Conservation (phyloP, 2,329 filamentous ascomycete genomes). For the Epichloe amarillans region DNA sequence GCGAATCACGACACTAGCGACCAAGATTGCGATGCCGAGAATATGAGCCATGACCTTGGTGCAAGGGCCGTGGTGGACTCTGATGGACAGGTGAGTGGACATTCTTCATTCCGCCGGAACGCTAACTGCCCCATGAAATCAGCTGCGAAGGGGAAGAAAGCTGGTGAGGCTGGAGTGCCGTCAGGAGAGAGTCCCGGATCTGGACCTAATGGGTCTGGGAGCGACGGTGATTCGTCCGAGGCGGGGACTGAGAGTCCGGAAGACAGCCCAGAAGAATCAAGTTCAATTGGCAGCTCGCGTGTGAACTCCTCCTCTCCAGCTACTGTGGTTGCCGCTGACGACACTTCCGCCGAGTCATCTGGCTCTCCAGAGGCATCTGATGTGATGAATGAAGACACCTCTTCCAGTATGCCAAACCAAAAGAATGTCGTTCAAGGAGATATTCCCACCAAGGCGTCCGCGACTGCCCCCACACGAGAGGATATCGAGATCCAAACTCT, state of each 20-base stretch:
- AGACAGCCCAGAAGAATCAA: too few relatives aligned
- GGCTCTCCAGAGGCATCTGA: not conserved
- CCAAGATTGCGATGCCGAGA: slow-evolving; percentile 7
- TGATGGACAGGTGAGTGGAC: slow-evolving; percentile 12
- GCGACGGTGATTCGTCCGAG: not conserved
- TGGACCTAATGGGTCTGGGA: not conserved
- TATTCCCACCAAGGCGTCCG: not conserved
- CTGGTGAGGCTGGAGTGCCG: not conserved
- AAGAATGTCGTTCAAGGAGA: not conserved
- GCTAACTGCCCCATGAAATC: slow-evolving; percentile 15
- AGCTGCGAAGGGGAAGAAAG: slow-evolving; percentile 4
- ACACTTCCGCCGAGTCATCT: not conserved
- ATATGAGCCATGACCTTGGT: slow-evolving; percentile 7
- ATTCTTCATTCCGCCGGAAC: slow-evolving; percentile 11
- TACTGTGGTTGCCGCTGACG: not conserved
- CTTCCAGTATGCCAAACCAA: not conserved
- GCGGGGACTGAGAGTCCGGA: too few relatives aligned
- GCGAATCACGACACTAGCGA: not conserved
- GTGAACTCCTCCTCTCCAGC: not conserved
- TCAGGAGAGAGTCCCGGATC: not conserved
- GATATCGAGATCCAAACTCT: not conserved
- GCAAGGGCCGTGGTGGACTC: slow-evolving; percentile 6
- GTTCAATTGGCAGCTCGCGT: too few relatives aligned
- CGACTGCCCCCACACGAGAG: not conserved
- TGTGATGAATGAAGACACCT: not conserved